phyloP scores from a whole-genome alignment of 306 rosid genomes.

The Neltuma alba region DNA sequence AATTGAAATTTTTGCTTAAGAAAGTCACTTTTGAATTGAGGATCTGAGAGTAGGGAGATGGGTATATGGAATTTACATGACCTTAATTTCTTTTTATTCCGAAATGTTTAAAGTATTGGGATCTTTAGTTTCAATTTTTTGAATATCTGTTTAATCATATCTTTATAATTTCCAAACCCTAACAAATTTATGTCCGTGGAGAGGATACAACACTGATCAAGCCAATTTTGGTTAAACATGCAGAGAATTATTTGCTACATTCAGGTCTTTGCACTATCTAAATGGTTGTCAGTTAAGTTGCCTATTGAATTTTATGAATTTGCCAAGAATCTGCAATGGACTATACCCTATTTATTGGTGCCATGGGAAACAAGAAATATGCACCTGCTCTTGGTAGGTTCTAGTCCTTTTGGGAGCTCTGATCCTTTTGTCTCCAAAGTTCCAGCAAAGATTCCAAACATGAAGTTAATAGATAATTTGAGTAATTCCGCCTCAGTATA shows the following conservation, averaged over 20 bases:
- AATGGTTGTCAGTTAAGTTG: constrained; percentile 74
- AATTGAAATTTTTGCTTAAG: too few species aligned
- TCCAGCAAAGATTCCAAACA: constrained; percentile 39
- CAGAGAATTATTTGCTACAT: constrained; percentile 90
- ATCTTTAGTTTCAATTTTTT: constrained; percentile 16
- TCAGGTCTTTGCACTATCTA: constrained; percentile 82
- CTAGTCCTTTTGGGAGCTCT: constrained; percentile 56
- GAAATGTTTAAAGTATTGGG: background rate
- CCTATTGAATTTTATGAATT: constrained; percentile 85
- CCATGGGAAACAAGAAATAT: constrained; percentile 74
- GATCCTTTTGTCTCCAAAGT: constrained; percentile 41
- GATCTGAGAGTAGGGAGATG: background rate
- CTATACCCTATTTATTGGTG: constrained; percentile 67
- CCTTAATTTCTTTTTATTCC: background rate
- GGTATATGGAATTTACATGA: background rate
- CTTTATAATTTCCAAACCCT: background rate
- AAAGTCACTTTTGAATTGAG: background rate
- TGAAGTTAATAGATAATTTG: constrained; percentile 40
- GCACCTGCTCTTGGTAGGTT: constrained; percentile 43
- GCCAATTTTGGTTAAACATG: constrained; percentile 32
- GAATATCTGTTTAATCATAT: background rate
- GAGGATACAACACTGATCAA: constrained; percentile 27
- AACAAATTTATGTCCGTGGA: background rate
- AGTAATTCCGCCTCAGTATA: constrained; percentile 49
- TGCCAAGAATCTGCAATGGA: constrained; percentile 73